A percentile compares a stretch with the other conserved stretches of the same genome.
These are phyloP conservation scores for Xylaria palmicola DNA, from an alignment of 495 filamentous ascomycete genomes.

Conservation along the genomic window DNA sequence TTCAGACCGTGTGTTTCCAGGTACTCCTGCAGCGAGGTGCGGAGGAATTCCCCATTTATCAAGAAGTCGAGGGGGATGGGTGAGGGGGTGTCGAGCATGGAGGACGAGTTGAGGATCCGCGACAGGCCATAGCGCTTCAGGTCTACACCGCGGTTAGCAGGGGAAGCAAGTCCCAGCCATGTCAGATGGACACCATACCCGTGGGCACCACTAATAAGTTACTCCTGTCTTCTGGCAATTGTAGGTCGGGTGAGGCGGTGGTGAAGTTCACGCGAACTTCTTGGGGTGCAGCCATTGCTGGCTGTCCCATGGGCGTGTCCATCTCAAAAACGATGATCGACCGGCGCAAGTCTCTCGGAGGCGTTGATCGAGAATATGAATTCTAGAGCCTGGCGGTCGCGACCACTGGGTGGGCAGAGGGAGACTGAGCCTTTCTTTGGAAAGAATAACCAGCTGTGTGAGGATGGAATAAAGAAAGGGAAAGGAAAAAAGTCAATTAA, in stretches of 20 bases:
- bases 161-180: conserved; percentile 2
- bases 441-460: too few relatives aligned
- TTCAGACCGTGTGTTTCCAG: conserved; percentile 82
- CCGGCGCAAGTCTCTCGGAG: neutral
- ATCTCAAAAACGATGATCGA: conserved; percentile 2
- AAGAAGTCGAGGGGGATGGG: conserved; percentile 96
- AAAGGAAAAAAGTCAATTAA: neutral
- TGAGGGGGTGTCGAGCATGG: conserved; percentile 69
- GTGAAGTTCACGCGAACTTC: conserved; percentile 58
- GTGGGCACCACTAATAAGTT: conserved; percentile 54
- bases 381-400: neutral
- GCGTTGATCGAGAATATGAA: neutral
- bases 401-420: neutral
- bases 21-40: conserved; percentile 85
- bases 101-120: conserved; percentile 81
- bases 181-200: conserved; percentile 27
- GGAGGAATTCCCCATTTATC: conserved; percentile 85
- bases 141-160: conserved; percentile 42
- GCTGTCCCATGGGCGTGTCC: conserved; percentile 26
- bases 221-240: conserved; percentile 52
- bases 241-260: conserved; percentile 55
- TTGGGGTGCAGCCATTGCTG: conserved; percentile 26
- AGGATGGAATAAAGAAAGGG: neutral
- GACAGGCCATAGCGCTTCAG: conserved; percentile 89
- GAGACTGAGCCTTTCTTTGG: too few relatives aligned